A percentile compares a stretch with the other conserved stretches of the same genome.
Conservation (phyloP, 768 basidiomycete genomes). For the Leccinum boreale region DNA sequence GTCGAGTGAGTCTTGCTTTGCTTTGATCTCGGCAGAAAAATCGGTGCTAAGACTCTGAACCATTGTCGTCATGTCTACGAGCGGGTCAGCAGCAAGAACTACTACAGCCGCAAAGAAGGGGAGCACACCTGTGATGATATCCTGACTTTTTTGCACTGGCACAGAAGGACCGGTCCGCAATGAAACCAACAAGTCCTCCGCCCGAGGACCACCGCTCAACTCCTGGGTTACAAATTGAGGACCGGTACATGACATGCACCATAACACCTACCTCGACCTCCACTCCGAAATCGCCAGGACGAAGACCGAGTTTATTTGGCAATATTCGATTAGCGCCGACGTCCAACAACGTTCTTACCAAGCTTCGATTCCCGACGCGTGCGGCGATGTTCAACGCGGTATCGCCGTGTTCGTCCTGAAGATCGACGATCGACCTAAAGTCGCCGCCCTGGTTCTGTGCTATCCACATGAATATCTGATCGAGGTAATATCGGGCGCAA, state of each 20-base stretch:
- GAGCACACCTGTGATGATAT: constrained; percentile 69
- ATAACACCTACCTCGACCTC: constrained; percentile 71
- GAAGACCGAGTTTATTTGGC: constrained; percentile 89
- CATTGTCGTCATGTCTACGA: constrained; percentile 78
- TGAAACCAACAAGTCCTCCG: constrained; percentile 77
- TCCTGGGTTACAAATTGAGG: constrained; percentile 43
- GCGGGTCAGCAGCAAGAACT: constrained; percentile 8
- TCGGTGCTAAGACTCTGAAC: constrained; percentile 75
- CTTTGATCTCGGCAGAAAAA: constrained; percentile 79
- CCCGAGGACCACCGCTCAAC: constrained; percentile 62
- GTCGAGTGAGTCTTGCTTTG: constrained; percentile 86
- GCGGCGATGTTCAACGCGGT: constrained; percentile 96
- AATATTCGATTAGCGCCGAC: constrained; percentile 88
- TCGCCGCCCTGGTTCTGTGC: constrained; percentile 73
- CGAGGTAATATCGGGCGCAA: constrained; percentile 87
- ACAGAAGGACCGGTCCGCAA: constrained; percentile 69
- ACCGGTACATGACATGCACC: background rate
- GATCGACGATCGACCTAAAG: constrained; percentile 78
- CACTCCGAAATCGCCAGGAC: constrained; percentile 93
- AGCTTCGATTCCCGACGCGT: constrained; percentile 82
- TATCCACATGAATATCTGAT: constrained; percentile 84
- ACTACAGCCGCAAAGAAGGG: background rate
- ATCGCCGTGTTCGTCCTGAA: constrained; percentile 94
- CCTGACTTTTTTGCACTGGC: constrained; percentile 85
- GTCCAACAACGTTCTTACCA: constrained; percentile 85